Evolutionary conservation across 164 flowering plant genomes (phyloP).

Genomic region (Protea cynaroides): DNA sequence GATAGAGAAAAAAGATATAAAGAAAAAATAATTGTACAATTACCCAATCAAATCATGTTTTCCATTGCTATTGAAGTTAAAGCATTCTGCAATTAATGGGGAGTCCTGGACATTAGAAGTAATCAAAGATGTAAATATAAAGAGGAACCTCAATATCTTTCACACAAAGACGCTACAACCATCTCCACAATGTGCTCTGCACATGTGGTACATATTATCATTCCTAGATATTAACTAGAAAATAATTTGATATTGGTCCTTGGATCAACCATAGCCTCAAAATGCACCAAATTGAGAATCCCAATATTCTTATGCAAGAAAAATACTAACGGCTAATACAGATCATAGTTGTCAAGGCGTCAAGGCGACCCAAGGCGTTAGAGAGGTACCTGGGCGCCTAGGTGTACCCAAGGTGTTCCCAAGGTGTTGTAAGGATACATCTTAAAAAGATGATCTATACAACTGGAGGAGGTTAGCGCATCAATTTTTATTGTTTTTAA

Average conservation of each 20-base stretch:
- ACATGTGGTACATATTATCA: constrained; percentile 5
- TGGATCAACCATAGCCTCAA: background rate
- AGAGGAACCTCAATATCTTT: constrained; percentile 2
- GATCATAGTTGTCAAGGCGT: no score
- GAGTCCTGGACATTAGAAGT: constrained; percentile 41
- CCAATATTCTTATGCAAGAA: background rate
- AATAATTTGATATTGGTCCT: background rate
- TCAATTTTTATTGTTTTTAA: no score
- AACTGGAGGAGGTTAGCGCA: no score
- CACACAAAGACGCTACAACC: constrained; percentile 4
- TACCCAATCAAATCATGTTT: constrained; percentile 74
- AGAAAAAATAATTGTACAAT: constrained; percentile 6
- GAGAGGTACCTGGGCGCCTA: no score
- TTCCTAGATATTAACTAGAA: background rate
- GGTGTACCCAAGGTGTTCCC: no score
- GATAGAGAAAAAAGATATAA: background rate
- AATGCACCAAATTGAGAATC: background rate
- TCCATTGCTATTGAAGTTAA: constrained; percentile 64
- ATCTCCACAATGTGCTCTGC: constrained; percentile 4
- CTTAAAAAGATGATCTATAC: no score
- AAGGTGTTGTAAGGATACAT: no score
- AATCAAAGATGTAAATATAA: constrained; percentile 5
- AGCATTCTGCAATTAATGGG: constrained; percentile 61
- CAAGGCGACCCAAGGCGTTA: no score
- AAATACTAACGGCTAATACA: background rate